Evolutionary conservation across 352 stramenopile genomes (phyloP).

Genomic region (Phytophthora sojae): DNA sequence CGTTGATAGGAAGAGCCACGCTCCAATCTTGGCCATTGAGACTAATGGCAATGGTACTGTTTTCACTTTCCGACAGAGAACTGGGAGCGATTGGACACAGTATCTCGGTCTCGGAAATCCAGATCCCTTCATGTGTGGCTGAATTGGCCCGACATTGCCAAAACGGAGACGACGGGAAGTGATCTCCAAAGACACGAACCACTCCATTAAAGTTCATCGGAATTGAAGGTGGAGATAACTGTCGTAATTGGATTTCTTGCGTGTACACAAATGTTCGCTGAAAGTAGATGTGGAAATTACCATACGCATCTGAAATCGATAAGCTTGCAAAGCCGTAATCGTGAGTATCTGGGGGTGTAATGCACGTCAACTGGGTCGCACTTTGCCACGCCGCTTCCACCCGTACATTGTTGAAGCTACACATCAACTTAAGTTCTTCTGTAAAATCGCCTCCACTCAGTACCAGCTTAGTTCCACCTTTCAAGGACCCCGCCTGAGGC

Average conservation of each 20-base stretch:
- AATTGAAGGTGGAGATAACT: slow-evolving; percentile 27
- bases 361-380: slow-evolving; percentile 37
- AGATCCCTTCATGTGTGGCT: slow-evolving; percentile 12
- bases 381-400: slow-evolving; percentile 35
- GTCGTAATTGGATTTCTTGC: slow-evolving; percentile 23
- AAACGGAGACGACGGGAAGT: slow-evolving; percentile 28
- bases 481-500: slow-evolving; percentile 37
- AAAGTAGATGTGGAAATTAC: slow-evolving; percentile 30
- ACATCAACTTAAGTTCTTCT: slow-evolving; percentile 32
- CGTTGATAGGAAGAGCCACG: slow-evolving; percentile 6
- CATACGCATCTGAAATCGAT: slow-evolving; percentile 28
- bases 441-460: slow-evolving; percentile 43
- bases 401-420: slow-evolving; percentile 35
- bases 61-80: not conserved
- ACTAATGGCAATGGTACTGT: slow-evolving; percentile 42
- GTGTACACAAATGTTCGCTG: slow-evolving; percentile 44
- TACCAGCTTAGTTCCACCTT: slow-evolving; percentile 45
- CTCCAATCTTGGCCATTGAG: slow-evolving; percentile 63
- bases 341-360: slow-evolving; percentile 18
- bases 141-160: slow-evolving; percentile 39
- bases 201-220: slow-evolving; percentile 49
- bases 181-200: slow-evolving; percentile 36
- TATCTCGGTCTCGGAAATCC: slow-evolving; percentile 40
- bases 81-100: slow-evolving; percentile 32
- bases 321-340: slow-evolving; percentile 21